These are phyloP conservation scores for Aspergillus baeticus DNA, from an alignment of 495 filamentous ascomycete genomes.

Conservation along the genomic window DNA sequence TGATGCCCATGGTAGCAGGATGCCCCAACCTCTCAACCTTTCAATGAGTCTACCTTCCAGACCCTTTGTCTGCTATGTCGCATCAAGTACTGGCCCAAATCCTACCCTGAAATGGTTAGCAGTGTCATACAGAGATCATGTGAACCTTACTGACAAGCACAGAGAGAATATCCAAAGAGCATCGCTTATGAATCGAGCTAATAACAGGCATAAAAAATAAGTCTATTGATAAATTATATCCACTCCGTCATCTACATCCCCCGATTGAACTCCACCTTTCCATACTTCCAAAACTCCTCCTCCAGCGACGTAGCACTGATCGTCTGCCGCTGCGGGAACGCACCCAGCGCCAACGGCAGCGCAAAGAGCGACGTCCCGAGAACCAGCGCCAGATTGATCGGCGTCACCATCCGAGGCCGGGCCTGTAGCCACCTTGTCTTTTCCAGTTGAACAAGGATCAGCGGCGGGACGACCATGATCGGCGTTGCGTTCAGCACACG, in stretches of 20 bases:
- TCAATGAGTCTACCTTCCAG: no score
- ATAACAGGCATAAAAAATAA: no score
- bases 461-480: constrained; percentile 91
- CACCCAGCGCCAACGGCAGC: constrained; percentile 80
- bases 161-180: no score
- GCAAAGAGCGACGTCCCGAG: constrained; percentile 76
- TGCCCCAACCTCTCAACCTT: no score
- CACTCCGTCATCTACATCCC: constrained; percentile 65
- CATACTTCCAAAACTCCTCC: constrained; percentile 73
- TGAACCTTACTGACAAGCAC: no score
- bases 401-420: constrained; percentile 68
- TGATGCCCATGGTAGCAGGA: no score
- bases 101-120: no score
- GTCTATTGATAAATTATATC: no score
- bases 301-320: constrained; percentile 72
- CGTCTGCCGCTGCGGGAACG: constrained; percentile 86
- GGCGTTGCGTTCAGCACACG: constrained; percentile 91
- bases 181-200: no score
- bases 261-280: constrained; percentile 84
- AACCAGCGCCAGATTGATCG: constrained; percentile 80
- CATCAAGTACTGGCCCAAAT: no score
- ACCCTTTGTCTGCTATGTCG: no score
- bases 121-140: no score
- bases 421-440: constrained; percentile 66
- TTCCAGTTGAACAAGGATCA: constrained; percentile 71